Percentiles rank a stretch among this genome's conserved stretches.
phyloP scores from a whole-genome alignment of 768 basidiomycete species.

The Hypholoma sublateritium region DNA sequence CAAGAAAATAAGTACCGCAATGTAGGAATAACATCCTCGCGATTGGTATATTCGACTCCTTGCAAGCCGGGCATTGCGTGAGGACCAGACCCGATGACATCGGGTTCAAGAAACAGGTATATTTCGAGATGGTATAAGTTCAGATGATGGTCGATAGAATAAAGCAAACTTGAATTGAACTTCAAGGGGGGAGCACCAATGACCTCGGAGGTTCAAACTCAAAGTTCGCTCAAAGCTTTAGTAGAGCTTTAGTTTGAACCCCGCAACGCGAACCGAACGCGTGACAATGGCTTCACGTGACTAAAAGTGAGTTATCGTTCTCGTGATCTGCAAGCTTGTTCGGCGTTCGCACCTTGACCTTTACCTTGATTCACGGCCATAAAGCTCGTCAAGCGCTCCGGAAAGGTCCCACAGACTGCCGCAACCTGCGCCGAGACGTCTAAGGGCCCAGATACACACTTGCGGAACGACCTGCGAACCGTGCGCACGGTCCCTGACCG shows the following conservation, averaged over 20 bases:
- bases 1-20: background rate
- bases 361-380: constrained; percentile 31
- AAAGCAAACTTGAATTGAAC: no score
- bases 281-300: constrained; percentile 15
- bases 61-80: constrained; percentile 1
- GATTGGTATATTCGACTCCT: background rate
- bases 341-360: constrained; percentile 40
- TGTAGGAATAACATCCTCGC: constrained; percentile 1
- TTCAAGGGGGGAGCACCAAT: no score
- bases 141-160: no score
- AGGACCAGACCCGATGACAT: background rate
- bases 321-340: constrained; percentile 31
- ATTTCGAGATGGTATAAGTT: no score
- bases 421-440: background rate
- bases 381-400: constrained; percentile 21
- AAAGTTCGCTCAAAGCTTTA: no score
- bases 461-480: background rate
- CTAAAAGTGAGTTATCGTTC: constrained; percentile 18
- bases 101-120: no score
- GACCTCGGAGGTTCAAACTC: no score
- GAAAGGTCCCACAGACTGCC: constrained; percentile 11
- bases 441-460: background rate
- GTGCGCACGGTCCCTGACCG: constrained; percentile 14
- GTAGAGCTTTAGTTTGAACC: no score
- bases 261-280: background rate